Base-by-base conservation (phyloP, 2,329 filamentous ascomycete genomes). In the Cercospora sp. region DNA sequence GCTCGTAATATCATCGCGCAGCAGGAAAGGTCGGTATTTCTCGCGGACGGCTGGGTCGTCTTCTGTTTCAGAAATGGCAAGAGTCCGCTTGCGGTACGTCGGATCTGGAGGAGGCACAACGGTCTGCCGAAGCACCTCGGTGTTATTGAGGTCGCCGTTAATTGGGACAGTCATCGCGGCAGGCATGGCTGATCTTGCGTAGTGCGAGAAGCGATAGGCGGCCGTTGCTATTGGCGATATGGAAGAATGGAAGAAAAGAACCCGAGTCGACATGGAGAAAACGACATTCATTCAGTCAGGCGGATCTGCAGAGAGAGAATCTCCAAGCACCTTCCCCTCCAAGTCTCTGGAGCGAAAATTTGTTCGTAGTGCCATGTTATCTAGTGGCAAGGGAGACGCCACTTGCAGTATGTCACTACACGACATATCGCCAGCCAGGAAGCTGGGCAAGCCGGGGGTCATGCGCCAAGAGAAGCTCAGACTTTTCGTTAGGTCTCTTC, bases 11-110 rank as follows among this genome's bases (percentile, higher is more conserved):
- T 79, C 74, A 0, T 80, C 75, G 40, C 78, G 72, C 1, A 86
- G 78, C 3, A 90, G 74, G 68, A 89, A 90, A 0, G 87, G 87
- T 1, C 88, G 49, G 30, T 65, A 65, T 24, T 34, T 45, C 43
- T 18, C 16, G 21, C 62, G 62, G 2, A 65, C n/a, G 5, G 37
- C 53, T 5, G 18, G 21, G 30, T 65, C 37, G 16, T 65, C 62
- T n/a, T 65, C 53, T 5, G 69, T 67, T 16, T 77, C 70, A 0
- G 77, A 66, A 34, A 88, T 81, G 2, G 83, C 82, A 10, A 88
- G 78, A 1, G 82, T 70, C 16, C 63, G 66, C 10, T 60, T 24
- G 1, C 28, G 43, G 34, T 69, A 75, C 3, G 66, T 34, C 3
- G 66, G 53, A 66, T 75, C 71, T 10, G 62, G 55, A 2, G 58